Evolutionary conservation across 2,329 filamentous ascomycete genomes (phyloP).

Genomic region (Alternaria conjuncta): DNA sequence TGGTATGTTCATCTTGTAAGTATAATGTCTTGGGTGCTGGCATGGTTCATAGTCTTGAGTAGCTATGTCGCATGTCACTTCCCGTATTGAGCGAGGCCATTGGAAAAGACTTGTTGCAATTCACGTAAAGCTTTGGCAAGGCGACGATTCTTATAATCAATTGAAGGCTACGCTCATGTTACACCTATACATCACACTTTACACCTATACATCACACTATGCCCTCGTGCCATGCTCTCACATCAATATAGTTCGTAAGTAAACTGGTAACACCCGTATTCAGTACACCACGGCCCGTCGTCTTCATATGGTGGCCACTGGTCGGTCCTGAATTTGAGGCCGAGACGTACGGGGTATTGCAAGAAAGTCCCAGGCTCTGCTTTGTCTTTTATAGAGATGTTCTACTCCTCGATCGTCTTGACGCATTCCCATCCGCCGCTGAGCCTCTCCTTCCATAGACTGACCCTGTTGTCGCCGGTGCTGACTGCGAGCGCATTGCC

Average conservation of each 20-base stretch:
- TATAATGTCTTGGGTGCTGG: neutral
- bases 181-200: neutral
- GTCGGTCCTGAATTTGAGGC: neutral
- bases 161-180: neutral
- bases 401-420: constrained; percentile 89
- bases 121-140: neutral
- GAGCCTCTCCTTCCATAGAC: constrained; percentile 97
- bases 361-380: neutral
- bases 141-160: neutral
- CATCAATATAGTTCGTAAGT: neutral
- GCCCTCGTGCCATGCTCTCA: neutral
- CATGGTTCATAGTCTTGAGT: neutral
- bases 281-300: neutral
- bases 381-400: neutral
- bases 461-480: constrained; percentile 95
- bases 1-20: neutral
- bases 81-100: neutral
- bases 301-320: neutral
- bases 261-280: neutral
- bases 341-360: neutral
- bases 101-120: neutral
- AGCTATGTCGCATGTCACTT: neutral
- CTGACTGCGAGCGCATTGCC: constrained; percentile 95
- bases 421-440: constrained; percentile 97
- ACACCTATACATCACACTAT: neutral